These are phyloP conservation scores for Xylariaceae sp. DNA, from an alignment of 2,329 filamentous ascomycete species.

Conservation along the genomic window DNA sequence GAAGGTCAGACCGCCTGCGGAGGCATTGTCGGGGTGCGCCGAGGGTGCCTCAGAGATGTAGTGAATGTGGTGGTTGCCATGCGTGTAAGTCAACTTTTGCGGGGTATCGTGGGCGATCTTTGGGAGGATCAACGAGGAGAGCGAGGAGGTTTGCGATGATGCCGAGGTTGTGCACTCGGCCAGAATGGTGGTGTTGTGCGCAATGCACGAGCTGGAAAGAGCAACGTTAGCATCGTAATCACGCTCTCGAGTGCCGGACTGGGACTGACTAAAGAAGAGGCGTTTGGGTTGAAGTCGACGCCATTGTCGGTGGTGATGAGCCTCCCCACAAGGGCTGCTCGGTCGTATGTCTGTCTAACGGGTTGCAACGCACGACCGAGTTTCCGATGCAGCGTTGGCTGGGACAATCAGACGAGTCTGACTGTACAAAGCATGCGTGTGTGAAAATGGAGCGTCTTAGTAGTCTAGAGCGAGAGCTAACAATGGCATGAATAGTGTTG, in stretches of 20 bases:
- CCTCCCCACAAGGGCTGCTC: not conserved
- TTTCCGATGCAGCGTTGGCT: not conserved
- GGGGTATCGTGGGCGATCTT: conserved; percentile 78
- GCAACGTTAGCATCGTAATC: not conserved
- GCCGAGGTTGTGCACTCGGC: conserved; percentile 86
- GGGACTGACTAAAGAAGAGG: conserved; percentile 66
- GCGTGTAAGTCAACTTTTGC: conserved; percentile 90
- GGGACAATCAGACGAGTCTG: not conserved
- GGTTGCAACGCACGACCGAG: not conserved
- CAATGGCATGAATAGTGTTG: not conserved
- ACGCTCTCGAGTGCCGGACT: not conserved
- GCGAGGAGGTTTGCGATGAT: conserved; percentile 73
- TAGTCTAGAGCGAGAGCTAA: not conserved
- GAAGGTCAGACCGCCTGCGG: conserved; percentile 81
- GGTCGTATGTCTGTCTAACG: not conserved
- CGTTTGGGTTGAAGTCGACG: conserved; percentile 64
- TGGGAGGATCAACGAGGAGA: conserved; percentile 89
- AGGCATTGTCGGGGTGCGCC: conserved; percentile 51
- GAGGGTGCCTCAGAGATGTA: conserved; percentile 83
- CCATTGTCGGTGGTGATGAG: conserved; percentile 45
- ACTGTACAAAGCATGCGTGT: not conserved
- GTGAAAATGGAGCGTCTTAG: not conserved
- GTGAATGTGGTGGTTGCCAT: conserved; percentile 89
- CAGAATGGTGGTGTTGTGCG: conserved; percentile 88
- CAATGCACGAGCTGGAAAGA: conserved; percentile 74